These are phyloP conservation scores for Trypanosomatidae sp. DNA, from an alignment of 208 protist species.

Conservation along the genomic window DNA sequence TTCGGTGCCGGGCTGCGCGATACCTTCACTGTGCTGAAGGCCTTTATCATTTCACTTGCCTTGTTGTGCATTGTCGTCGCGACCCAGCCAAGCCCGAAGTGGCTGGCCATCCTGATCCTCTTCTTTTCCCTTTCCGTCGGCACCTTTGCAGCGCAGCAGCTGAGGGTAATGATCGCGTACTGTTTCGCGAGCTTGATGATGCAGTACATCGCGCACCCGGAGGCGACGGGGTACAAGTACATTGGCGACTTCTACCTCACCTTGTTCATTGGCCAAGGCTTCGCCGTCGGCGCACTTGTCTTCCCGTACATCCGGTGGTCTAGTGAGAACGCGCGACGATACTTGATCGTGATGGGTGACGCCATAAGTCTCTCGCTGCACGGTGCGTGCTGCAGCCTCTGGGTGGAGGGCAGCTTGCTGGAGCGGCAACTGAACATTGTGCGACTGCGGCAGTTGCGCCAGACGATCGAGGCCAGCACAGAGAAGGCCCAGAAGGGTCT, in stretches of 20 bases:
- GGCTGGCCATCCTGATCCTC: slow-evolving; percentile 71
- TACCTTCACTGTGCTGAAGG: slow-evolving; percentile 69
- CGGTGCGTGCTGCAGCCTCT: slow-evolving; percentile 75
- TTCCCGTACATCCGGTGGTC: slow-evolving; percentile 88
- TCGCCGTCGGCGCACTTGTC: slow-evolving; percentile 75
- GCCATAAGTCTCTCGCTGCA: slow-evolving; percentile 80
- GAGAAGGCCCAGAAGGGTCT: slow-evolving; percentile 41
- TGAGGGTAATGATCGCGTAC: slow-evolving; percentile 76
- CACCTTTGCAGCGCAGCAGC: slow-evolving; percentile 70
- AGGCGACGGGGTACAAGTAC: slow-evolving; percentile 55
- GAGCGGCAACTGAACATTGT: slow-evolving; percentile 76
- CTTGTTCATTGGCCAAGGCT: slow-evolving; percentile 66
- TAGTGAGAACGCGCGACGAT: slow-evolving; percentile 70
- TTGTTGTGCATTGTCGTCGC: slow-evolving; percentile 64
- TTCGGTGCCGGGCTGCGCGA: slow-evolving; percentile 80
- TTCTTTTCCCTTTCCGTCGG: slow-evolving; percentile 58
- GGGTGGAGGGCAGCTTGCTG: slow-evolving; percentile 51
- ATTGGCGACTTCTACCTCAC: slow-evolving; percentile 75
- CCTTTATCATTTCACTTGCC: slow-evolving; percentile 59
- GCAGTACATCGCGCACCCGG: slow-evolving; percentile 61
- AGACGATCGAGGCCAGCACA: slow-evolving; percentile 53
- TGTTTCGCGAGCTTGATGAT: slow-evolving; percentile 66
- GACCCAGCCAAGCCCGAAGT: slow-evolving; percentile 48
- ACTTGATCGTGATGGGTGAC: slow-evolving; percentile 67
- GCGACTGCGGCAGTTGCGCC: slow-evolving; percentile 71